Evolutionary conservation across 768 basidiomycete species (phyloP).

Genomic region (Hemileccinum impolitum): DNA sequence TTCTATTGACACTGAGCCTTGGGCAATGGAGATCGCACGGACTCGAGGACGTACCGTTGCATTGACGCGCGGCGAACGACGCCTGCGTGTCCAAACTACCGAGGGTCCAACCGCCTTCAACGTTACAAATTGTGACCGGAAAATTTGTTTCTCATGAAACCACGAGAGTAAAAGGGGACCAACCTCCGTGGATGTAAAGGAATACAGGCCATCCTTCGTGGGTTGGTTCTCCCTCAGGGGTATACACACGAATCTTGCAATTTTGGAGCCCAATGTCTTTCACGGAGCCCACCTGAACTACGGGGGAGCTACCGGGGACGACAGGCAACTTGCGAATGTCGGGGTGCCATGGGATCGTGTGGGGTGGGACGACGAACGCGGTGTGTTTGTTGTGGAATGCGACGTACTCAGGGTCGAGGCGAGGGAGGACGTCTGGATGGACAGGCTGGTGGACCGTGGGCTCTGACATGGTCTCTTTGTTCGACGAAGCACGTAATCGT

Average conservation of each 20-base stretch:
- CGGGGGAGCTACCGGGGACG: conserved; percentile 52
- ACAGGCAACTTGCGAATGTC: conserved; percentile 47
- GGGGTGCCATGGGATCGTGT: conserved; percentile 60
- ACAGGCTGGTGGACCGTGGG: conserved; percentile 44
- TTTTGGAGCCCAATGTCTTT: conserved; percentile 48
- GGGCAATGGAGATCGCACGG: background rate
- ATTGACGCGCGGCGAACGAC: conserved; percentile 43
- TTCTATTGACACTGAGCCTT: conserved; percentile 31
- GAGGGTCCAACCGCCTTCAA: conserved; percentile 68
- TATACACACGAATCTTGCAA: conserved; percentile 59
- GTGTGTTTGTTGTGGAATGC: conserved; percentile 55
- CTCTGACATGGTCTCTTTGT: background rate
- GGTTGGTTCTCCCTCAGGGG: conserved; percentile 50
- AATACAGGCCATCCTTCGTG: conserved; percentile 63
- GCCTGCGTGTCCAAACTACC: conserved; percentile 59
- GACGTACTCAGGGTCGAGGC: conserved; percentile 65
- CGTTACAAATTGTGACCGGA: background rate
- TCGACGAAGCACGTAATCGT: no score
- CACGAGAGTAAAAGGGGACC: conserved; percentile 4
- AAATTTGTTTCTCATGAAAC: no score
- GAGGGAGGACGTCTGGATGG: conserved; percentile 54
- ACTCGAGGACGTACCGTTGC: conserved; percentile 13
- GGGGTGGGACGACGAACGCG: conserved; percentile 42
- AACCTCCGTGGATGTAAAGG: conserved; percentile 72
- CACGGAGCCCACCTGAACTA: conserved; percentile 52